Percentiles rank a stretch among this genome's conserved stretches.
Conservation (phyloP, 2,329 filamentous ascomycete species). For the Hypoxylon sp. region DNA sequence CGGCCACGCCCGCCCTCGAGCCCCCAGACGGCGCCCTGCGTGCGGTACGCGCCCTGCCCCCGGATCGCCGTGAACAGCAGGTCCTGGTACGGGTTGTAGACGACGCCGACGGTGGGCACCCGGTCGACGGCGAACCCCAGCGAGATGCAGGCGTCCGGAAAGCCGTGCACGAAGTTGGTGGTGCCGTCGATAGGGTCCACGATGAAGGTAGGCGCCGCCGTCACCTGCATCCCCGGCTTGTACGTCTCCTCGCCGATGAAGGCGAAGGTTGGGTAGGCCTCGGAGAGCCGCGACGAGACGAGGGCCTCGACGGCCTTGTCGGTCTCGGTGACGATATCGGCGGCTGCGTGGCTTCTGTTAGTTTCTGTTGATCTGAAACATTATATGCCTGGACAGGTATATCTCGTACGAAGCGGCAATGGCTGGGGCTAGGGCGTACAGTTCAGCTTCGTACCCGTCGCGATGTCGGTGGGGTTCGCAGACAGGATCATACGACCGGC, state of each 20-base stretch:
- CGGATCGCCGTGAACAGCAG: constrained; percentile 73
- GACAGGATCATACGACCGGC: constrained; percentile 70
- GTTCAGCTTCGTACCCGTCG: constrained; percentile 69
- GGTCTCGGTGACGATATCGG: constrained; percentile 73
- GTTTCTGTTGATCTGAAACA: background rate
- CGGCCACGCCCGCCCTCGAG: constrained; percentile 48
- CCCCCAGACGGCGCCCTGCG: constrained; percentile 53
- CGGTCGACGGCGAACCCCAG: constrained; percentile 73
- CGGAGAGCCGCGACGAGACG: constrained; percentile 61
- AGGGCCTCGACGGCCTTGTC: constrained; percentile 71
- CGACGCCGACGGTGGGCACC: constrained; percentile 72
- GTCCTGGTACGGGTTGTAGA: constrained; percentile 81
- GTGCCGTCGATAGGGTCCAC: constrained; percentile 85
- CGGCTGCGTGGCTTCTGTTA: constrained; percentile 53
- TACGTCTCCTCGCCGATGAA: constrained; percentile 84
- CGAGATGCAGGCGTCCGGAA: constrained; percentile 78
- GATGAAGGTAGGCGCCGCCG: constrained; percentile 75
- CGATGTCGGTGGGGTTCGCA: constrained; percentile 66
- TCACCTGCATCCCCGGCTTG: constrained; percentile 69
- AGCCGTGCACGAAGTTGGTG: constrained; percentile 81
- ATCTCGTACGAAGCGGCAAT: constrained; percentile 32
- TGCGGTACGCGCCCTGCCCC: constrained; percentile 71
- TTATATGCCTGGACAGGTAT: no score
- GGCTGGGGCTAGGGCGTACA: constrained; percentile 54
- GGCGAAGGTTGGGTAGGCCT: constrained; percentile 62